Evolutionary conservation across 768 basidiomycete genomes (phyloP).

Genomic region (Clitopilus hobsonii): DNA sequence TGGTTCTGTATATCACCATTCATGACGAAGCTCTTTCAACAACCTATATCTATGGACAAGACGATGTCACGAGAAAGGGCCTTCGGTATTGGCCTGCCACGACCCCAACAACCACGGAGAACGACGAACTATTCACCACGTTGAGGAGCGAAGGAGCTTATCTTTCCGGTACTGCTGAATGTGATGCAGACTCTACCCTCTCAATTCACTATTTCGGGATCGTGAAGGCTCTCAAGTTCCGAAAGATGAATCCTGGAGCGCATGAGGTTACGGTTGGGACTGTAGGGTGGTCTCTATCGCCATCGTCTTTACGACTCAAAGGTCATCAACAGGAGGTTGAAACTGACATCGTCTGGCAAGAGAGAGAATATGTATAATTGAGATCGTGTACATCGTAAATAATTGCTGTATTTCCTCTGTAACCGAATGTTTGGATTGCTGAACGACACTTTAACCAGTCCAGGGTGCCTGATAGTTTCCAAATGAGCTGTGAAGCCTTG

Average conservation of each 20-base stretch:
- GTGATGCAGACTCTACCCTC: background rate
- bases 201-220: background rate
- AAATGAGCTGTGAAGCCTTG: background rate
- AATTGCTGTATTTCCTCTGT: too few relatives aligned
- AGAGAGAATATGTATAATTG: too few relatives aligned
- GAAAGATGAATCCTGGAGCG: background rate
- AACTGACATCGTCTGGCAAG: too few relatives aligned
- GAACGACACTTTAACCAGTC: constrained; percentile 11
- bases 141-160: too few relatives aligned
- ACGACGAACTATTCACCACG: too few relatives aligned
- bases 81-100: background rate
- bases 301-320: background rate
- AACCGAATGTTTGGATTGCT: too few relatives aligned
- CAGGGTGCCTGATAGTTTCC: constrained; percentile 14
- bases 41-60: background rate
- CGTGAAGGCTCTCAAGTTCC: background rate
- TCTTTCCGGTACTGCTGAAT: background rate
- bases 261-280: background rate
- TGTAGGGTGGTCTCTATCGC: background rate
- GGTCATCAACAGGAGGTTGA: background rate
- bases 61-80: background rate
- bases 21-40: background rate
- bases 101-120: background rate
- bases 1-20: background rate
- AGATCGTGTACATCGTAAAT: too few relatives aligned